Base-by-base conservation (phyloP, 2,329 filamentous ascomycete species). In the Phyllosticta ampelicida region DNA sequence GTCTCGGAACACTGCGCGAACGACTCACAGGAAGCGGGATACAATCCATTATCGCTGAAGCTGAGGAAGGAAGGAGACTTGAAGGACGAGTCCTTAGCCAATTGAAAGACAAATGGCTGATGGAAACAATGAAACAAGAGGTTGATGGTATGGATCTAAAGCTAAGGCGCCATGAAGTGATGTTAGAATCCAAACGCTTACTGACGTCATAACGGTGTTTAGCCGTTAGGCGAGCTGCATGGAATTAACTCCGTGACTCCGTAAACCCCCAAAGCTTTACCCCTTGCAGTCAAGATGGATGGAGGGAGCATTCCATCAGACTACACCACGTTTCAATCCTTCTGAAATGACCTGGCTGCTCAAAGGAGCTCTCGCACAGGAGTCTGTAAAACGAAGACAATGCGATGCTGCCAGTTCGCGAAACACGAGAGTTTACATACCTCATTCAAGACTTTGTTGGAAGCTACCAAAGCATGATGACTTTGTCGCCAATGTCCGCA, bases 1-100 rank as follows among this genome's bases (percentile, higher is more conserved):
- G 36, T 44, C n/a, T 44, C 16, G n/a, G n/a, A 44, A 44, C 36
- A 44, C 16, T 6, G 16, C 11, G 36, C 36, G n/a, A 44, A 44
- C 36, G 13, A 44, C 36, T 44, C 6, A 44, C 36, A 44, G 36
- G 36, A 44, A 44, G 36, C 36, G 77, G 77, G 53, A 80, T 64
- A 65, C 72, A 74, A 55, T 75, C 72, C 73, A 76, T 62, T 29
- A 49, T 44, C 44, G 19, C 36, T 11, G 19, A 28, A 48, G 18
- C 18, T 21, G 11, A 9, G 26, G 9, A 9, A 9, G 36, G n/a
- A 48, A n/a, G 18, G 55, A 21, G 26, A 44, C 1, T n/a, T 2
- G 6, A n/a, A 8, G 36, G 13, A 18, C 13, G 13, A 44, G 2
- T 44, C n/a, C 16, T n/a, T 8, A n/a, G 2, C 5, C 5, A 44